Conservation (phyloP, 495 filamentous ascomycete genomes). For the Penicillium macrosclerotiorum region DNA sequence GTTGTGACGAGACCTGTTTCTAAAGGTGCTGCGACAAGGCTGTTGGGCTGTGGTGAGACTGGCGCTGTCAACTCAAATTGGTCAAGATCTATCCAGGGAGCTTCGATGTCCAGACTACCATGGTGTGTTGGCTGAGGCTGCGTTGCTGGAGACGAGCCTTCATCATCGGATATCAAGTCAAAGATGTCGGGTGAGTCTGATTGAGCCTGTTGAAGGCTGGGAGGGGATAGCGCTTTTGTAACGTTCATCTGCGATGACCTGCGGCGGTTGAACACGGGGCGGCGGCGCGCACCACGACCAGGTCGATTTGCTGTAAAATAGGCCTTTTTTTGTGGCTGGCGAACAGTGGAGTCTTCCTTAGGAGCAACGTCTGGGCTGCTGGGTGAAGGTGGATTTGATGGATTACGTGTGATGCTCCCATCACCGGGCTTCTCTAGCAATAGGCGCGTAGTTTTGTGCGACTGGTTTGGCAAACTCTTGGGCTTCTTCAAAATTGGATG, state of each 20-base stretch:
- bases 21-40: neutral
- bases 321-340: conserved; percentile 29
- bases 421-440: conserved; percentile 27
- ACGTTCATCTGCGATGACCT: conserved; percentile 40
- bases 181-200: neutral
- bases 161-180: neutral
- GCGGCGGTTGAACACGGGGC: conserved; percentile 40
- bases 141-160: neutral
- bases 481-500: conserved; percentile 43
- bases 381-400: conserved; percentile 30
- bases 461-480: conserved; percentile 19
- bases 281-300: conserved; percentile 32
- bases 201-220: neutral
- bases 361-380: conserved; percentile 13
- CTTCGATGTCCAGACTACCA: neutral
- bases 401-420: conserved; percentile 33
- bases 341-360: conserved; percentile 7
- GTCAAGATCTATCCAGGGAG: conserved; percentile 3
- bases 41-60: neutral
- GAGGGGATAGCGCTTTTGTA: neutral
- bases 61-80: neutral
- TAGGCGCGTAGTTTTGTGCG: conserved; percentile 36
- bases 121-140: neutral
- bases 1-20: neutral
- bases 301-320: conserved; percentile 30